phyloP scores from a whole-genome alignment of 345 rosid genomes.

The Eutrema japonicum region DNA sequence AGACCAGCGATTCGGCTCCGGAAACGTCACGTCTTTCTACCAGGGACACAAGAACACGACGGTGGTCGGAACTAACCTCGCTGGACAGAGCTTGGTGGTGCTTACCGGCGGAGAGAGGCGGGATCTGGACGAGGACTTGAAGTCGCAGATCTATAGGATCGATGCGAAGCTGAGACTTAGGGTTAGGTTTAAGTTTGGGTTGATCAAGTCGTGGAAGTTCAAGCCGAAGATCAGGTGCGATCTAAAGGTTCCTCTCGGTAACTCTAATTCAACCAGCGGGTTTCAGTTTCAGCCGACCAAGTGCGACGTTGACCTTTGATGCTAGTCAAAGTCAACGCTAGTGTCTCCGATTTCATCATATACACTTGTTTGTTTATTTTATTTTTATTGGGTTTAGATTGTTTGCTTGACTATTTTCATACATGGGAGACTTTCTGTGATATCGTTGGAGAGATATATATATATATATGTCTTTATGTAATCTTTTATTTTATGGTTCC shows the following conservation, averaged over 20 bases:
- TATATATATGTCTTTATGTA: neutral
- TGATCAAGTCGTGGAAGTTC: conserved; percentile 55
- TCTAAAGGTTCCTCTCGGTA: conserved; percentile 58
- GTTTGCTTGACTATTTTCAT: neutral
- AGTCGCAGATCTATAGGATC: conserved; percentile 48
- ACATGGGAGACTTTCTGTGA: conserved; percentile 8
- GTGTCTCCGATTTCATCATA: neutral
- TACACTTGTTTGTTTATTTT: conserved; percentile 7
- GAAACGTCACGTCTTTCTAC: conserved; percentile 50
- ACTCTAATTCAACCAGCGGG: conserved; percentile 30
- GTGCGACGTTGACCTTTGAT: conserved; percentile 54
- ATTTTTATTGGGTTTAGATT: neutral
- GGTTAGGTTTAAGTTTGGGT: conserved; percentile 69
- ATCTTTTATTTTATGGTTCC: conserved; percentile 1
- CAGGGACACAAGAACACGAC: conserved; percentile 86
- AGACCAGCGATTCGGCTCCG: conserved; percentile 43
- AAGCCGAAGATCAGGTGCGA: conserved; percentile 62
- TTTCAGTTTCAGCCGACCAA: conserved; percentile 43
- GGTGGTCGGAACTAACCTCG: conserved; percentile 45
- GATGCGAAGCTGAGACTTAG: conserved; percentile 57
- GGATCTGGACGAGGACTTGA: conserved; percentile 45
- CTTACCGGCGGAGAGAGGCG: conserved; percentile 40
- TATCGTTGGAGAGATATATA: conserved; percentile 5
- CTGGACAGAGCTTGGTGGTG: conserved; percentile 39
- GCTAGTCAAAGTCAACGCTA: conserved; percentile 14